Percentiles rank a stretch among this genome's conserved stretches.
These are phyloP conservation scores for Apiosordaria backusii DNA, from an alignment of 495 filamentous ascomycete species.

Conservation along the genomic window DNA sequence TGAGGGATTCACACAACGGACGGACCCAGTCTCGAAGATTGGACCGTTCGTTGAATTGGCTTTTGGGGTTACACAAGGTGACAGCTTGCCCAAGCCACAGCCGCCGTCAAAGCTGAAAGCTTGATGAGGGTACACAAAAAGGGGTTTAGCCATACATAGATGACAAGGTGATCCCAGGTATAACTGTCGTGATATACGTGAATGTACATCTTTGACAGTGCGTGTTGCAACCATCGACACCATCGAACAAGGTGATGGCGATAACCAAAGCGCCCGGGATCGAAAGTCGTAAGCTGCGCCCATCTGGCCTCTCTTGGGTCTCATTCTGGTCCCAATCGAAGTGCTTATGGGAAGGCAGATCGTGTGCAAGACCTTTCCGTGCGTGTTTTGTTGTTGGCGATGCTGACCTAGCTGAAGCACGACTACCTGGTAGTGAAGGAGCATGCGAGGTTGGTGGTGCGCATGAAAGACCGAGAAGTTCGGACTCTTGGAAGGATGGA, in stretches of 20 bases:
- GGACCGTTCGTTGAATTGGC: neutral
- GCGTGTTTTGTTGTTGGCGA: neutral
- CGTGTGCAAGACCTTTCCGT: neutral
- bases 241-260: neutral
- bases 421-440: neutral
- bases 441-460: neutral
- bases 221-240: neutral
- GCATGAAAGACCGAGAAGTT: neutral
- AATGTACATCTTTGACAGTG: neutral
- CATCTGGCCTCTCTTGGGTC: no score
- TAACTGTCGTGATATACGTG: neutral
- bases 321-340: no score
- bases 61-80: slow-evolving; percentile 3
- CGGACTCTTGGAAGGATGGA: neutral
- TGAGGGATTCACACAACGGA: neutral
- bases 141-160: neutral
- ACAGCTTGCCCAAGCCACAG: neutral
- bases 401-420: neutral
- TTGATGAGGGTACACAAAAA: neutral
- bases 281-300: no score
- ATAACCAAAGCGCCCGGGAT: no score
- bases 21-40: neutral
- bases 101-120: neutral
- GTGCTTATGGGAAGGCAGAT: neutral
- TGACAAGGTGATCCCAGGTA: neutral